Base-by-base conservation (phyloP, 2,329 filamentous ascomycete species). In the Fusarium buharicum region DNA sequence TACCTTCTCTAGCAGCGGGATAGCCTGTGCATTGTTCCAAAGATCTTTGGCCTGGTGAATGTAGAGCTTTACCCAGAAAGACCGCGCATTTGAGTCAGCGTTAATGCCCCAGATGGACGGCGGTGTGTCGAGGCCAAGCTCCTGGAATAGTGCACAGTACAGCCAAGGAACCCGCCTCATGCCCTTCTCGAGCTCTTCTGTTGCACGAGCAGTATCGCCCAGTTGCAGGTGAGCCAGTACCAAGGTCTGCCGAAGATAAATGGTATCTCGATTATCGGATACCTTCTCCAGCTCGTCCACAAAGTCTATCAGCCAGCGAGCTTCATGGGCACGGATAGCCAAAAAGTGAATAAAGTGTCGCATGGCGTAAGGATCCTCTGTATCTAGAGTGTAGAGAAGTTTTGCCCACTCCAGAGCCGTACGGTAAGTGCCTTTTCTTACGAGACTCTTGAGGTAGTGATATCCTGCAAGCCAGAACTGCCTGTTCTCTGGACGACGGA, bases 341-440 rank as follows among this genome's bases (percentile, higher is more conserved):
- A 97, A 82, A 62, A 92, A 86, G 72, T 97, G 94, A 44, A 97
- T 86, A 62, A 92, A 84, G 51, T 97, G 85, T 58, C 88, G 84
- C 71, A 97, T 86, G 41, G 87, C 91, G 70, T 97, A 97, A 0
- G 93, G 93, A 72, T 99, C 95, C 4, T 82, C 79, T 43, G 87
- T 87, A 66, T 93, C 86, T 55, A 98, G 77, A 55, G 88, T 86
- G 27, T 96, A 82, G 10, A 97, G 80, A 6, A 98, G 78, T 77
- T 95, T 97, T 7, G 91, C 86, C 93, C 95, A 99, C 75, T 98
- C 95, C 43, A 96, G 87, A 0, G 93, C 92, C 1, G 95, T 98
- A 41, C 93, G 85, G 82, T 92, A 97, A 1, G 94, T 97, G n/a
- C 93, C 93, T 68, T 96, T 94, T 77, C 92, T 88, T 14, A 92